Conservation (phyloP, 768 basidiomycete genomes). For the Collybiopsis luxurians region DNA sequence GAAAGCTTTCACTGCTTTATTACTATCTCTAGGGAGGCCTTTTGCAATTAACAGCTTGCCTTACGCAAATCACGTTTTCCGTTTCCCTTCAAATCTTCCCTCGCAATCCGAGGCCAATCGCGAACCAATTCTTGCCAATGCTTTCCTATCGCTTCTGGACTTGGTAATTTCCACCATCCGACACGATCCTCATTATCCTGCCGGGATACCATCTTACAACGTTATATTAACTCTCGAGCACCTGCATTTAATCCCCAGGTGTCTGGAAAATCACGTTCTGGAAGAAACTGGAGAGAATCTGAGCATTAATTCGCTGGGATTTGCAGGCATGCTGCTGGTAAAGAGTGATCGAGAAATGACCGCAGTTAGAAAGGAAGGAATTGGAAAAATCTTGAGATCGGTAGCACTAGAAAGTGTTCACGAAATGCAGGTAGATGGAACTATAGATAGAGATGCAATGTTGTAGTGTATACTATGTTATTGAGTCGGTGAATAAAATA, state of each 20-base stretch:
- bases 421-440: slow-evolving; percentile 58
- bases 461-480: neutral
- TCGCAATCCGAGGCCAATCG: slow-evolving; percentile 41
- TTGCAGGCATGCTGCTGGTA: slow-evolving; percentile 85
- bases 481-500: no score
- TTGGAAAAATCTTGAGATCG: slow-evolving; percentile 57
- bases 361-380: slow-evolving; percentile 59
- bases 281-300: slow-evolving; percentile 53
- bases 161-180: slow-evolving; percentile 72
- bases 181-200: slow-evolving; percentile 59
- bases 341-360: slow-evolving; percentile 78
- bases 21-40: slow-evolving; percentile 53
- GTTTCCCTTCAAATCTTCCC: slow-evolving; percentile 46
- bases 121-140: slow-evolving; percentile 48
- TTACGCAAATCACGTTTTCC: slow-evolving; percentile 79
- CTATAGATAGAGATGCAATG: slow-evolving; percentile 21
- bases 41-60: slow-evolving; percentile 67
- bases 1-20: slow-evolving; percentile 1
- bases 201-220: slow-evolving; percentile 77
- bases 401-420: slow-evolving; percentile 70
- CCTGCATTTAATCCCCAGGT: slow-evolving; percentile 82
- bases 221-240: slow-evolving; percentile 80
- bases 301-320: slow-evolving; percentile 84
- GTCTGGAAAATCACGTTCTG: slow-evolving; percentile 55
- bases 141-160: slow-evolving; percentile 75